These are phyloP conservation scores for Plasmodium knowlesi DNA, from an alignment of 169 alveolate species.

Conservation along the genomic window DNA sequence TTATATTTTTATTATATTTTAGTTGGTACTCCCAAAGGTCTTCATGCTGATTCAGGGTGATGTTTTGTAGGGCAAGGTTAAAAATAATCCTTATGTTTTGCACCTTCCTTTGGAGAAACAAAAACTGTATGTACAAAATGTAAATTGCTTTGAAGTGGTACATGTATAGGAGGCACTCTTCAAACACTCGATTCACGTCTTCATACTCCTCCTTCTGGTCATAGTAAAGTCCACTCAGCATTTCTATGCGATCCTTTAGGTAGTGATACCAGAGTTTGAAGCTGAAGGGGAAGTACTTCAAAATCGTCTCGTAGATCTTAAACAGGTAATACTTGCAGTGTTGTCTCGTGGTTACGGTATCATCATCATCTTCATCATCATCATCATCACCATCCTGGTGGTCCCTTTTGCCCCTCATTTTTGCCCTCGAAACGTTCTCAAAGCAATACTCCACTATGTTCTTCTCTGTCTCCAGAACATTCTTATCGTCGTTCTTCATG, in stretches of 20 bases:
- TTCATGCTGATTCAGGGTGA: constrained; percentile 59
- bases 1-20: constrained; percentile 3
- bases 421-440: neutral
- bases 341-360: neutral
- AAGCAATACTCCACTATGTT: constrained; percentile 34
- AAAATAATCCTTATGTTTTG: constrained; percentile 41
- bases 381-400: neutral
- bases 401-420: neutral
- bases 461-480: constrained; percentile 5
- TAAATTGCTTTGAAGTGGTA: constrained; percentile 46
- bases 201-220: constrained; percentile 33
- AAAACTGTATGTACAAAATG: constrained; percentile 61
- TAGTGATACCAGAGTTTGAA: constrained; percentile 60
- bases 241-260: constrained; percentile 54
- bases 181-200: constrained; percentile 26
- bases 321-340: neutral
- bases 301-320: constrained; percentile 24
- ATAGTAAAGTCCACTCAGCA: constrained; percentile 32
- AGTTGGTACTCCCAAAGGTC: constrained; percentile 50
- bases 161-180: constrained; percentile 41
- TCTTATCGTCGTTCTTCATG: constrained; percentile 13
- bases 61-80: constrained; percentile 33
- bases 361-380: neutral
- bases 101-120: constrained; percentile 50
- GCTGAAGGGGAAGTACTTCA: constrained; percentile 60